These are phyloP conservation scores for Rhodotorula graminis DNA, from an alignment of 768 basidiomycete species.

Conservation along the genomic window DNA sequence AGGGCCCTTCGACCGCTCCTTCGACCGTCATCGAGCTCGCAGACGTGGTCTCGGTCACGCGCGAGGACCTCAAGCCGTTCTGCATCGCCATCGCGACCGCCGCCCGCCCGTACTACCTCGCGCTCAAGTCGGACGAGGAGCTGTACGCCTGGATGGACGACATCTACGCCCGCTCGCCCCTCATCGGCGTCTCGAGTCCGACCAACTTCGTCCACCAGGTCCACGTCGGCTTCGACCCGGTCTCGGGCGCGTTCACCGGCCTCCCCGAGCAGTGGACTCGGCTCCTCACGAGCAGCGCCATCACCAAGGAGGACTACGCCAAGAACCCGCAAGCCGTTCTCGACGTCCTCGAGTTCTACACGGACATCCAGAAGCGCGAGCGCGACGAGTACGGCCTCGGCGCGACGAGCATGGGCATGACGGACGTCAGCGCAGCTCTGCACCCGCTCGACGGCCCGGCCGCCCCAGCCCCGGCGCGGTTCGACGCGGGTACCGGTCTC, in stretches of 20 bases:
- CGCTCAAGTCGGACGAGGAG: conserved; percentile 89
- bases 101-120: conserved; percentile 70
- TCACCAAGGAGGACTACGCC: conserved; percentile 95
- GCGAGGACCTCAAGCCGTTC: conserved; percentile 90
- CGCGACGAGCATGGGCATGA: conserved; percentile 33
- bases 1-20: conserved; percentile 35
- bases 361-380: conserved; percentile 94
- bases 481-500: conserved; percentile 85
- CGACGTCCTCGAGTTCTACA: conserved; percentile 97
- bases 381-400: conserved; percentile 56
- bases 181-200: conserved; percentile 88
- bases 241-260: conserved; percentile 90
- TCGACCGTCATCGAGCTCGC: conserved; percentile 63
- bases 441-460: conserved; percentile 35
- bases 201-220: conserved; percentile 99
- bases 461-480: conserved; percentile 60
- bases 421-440: conserved; percentile 25
- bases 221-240: conserved; percentile 93
- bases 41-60: conserved; percentile 80
- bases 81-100: conserved; percentile 81
- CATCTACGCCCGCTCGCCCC: conserved; percentile 82
- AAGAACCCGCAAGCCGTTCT: conserved; percentile 95
- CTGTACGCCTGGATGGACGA: conserved; percentile 99
- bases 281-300: conserved; percentile 91
- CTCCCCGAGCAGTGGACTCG: conserved; percentile 97